These are phyloP conservation scores for Mycena haematopus DNA, from an alignment of 768 basidiomycete genomes.

Conservation along the genomic window DNA sequence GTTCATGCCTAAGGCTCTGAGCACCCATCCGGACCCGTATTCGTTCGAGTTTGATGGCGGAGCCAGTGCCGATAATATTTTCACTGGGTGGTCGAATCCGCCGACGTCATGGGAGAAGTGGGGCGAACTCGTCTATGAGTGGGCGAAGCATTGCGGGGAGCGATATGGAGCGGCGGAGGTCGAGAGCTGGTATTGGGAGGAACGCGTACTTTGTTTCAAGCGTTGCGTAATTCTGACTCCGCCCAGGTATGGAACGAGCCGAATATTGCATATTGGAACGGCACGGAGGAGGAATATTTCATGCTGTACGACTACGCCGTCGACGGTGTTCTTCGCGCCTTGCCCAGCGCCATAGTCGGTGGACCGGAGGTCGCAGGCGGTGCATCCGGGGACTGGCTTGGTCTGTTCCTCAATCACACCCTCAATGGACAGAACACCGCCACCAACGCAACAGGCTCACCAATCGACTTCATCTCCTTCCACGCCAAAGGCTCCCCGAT, in stretches of 20 bases:
- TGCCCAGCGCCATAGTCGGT: constrained; percentile 27
- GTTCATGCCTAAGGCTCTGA: constrained; percentile 29
- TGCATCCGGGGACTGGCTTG: constrained; percentile 26
- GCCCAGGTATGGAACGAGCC: constrained; percentile 29
- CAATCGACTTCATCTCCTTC: constrained; percentile 29
- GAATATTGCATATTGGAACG: constrained; percentile 30
- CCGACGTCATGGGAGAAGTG: constrained; percentile 27
- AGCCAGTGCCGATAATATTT: constrained; percentile 20
- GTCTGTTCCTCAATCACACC: constrained; percentile 28
- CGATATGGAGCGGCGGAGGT: constrained; percentile 28
- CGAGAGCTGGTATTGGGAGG: constrained; percentile 30
- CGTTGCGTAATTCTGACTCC: constrained; percentile 12
- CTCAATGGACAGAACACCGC: constrained; percentile 23
- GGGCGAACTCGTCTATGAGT: constrained; percentile 27
- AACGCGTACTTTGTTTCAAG: constrained; percentile 7
- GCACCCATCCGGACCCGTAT: constrained; percentile 25
- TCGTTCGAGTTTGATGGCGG: constrained; percentile 25
- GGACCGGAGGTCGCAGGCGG: constrained; percentile 28
- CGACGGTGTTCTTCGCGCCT: constrained; percentile 27
- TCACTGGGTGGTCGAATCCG: constrained; percentile 28
- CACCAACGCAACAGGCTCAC: constrained; percentile 22
- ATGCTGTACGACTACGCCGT: constrained; percentile 29
- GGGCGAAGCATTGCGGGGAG: constrained; percentile 27
- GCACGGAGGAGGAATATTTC: constrained; percentile 29
- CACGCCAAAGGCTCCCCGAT: constrained; percentile 29